Conservation (phyloP, 805 yeast species). For the Ogataea degrootiae region DNA sequence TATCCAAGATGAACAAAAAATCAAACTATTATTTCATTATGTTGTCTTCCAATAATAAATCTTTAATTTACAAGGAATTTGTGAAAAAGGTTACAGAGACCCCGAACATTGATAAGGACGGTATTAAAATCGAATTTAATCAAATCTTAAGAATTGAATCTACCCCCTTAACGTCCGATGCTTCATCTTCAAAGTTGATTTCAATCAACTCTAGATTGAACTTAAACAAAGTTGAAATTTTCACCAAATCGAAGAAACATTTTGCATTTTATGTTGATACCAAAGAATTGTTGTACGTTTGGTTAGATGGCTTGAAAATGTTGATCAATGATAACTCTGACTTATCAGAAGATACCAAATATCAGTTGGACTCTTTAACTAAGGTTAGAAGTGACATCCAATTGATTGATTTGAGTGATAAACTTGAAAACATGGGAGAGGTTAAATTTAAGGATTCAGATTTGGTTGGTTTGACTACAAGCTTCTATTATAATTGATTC, state of each 20-base stretch:
- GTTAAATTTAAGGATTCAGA: constrained; percentile 4
- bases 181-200: constrained; percentile 40
- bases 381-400: constrained; percentile 47
- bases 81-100: constrained; percentile 37
- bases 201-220: constrained; percentile 48
- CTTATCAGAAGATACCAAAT: constrained; percentile 39
- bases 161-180: constrained; percentile 39
- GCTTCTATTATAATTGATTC: constrained; percentile 14
- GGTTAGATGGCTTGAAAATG: constrained; percentile 75
- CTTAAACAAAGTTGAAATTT: constrained; percentile 24
- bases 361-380: constrained; percentile 40
- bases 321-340: constrained; percentile 34
- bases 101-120: constrained; percentile 60
- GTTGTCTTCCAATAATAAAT: constrained; percentile 62
- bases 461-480: constrained; percentile 6
- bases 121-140: constrained; percentile 44
- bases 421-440: constrained; percentile 1
- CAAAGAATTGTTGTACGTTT: constrained; percentile 58
- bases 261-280: constrained; percentile 69
- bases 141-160: constrained; percentile 49
- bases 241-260: constrained; percentile 20
- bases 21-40: constrained; percentile 45
- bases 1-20: constrained; percentile 10
- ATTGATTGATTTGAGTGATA: constrained; percentile 36
- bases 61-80: constrained; percentile 58